Base-by-base conservation (phyloP, 2,329 filamentous ascomycete genomes). In the Claviceps cyperi region DNA sequence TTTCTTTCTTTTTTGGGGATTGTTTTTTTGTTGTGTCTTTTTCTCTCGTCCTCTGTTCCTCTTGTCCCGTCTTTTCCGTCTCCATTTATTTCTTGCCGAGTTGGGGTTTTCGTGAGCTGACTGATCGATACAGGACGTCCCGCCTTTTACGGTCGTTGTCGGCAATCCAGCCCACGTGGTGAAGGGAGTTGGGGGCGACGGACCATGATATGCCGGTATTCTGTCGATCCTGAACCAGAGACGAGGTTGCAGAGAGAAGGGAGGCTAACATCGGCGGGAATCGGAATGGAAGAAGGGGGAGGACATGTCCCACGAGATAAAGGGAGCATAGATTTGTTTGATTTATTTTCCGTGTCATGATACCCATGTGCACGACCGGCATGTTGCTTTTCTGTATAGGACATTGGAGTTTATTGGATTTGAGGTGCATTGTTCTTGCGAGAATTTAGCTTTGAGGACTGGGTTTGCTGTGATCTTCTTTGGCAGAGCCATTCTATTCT, bases 151-250 rank as follows among this genome's bases (percentile, higher is more conserved):
- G n/a, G 73, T 85, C 48, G 81, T 81, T 14, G 81, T 77, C 40
- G 84, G 84, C 9, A 86, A 86, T 56, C 83, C 84, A 11, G 82
- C 81, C 5, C 73, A 73, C 48, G 70, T 85, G 46, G 64, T 72
- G 36, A 69, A 71, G 39, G 72, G 69, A 47, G 60, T 66, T 46
- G 60, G 64, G 41, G 59, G 62, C 46, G 61, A 64, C 43, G 58
- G 59, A 41, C 58, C 60, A 52, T 63, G 56, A 60, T 54, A 17
- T 39, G 14, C 8, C 19, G 46, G 14, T 28, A 37, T 19, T n/a
- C 4, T 35, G 28, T 24, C 40, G 14, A 21, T 21, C 17, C 21
- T 14, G 5, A 13, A 3, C 11, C 15, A 3, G 7, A 22, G 21
- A 28, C 28, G 28, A 28, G 28, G 9, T 11, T 28, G 8, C 28